Percentiles rank a stretch among this genome's conserved stretches.
Evolutionary conservation across 345 rosid genomes (phyloP).

Genomic region (Nephelium lappaceum): DNA sequence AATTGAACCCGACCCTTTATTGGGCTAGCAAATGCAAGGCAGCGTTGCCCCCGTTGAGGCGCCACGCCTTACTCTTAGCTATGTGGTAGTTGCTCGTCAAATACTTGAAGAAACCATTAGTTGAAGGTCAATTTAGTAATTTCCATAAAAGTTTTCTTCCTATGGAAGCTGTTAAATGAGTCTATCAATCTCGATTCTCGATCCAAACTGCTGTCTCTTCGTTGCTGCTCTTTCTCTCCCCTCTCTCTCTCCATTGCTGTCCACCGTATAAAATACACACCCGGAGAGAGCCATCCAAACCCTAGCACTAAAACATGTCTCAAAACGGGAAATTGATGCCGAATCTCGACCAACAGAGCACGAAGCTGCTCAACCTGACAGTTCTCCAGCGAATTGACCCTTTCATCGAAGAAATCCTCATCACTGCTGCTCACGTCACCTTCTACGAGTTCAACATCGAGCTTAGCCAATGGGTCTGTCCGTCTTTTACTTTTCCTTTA

Average conservation of each 20-base stretch:
- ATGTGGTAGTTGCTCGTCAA: not conserved
- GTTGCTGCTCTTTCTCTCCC: not conserved
- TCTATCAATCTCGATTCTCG: not conserved
- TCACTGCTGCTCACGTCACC: conserved; percentile 95
- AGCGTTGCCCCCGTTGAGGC: too few species aligned
- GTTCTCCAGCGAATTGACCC: conserved; percentile 95
- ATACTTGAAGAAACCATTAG: not conserved
- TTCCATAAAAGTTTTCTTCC: not conserved
- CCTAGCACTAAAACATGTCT: conserved; percentile 46
- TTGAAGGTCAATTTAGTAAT: not conserved
- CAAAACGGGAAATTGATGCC: conserved; percentile 90
- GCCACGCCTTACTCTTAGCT: too few species aligned
- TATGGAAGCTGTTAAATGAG: not conserved
- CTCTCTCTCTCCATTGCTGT: not conserved
- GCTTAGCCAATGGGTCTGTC: conserved; percentile 75
- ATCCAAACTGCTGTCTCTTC: not conserved
- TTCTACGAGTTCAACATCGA: conserved; percentile 94
- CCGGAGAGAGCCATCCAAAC: not conserved
- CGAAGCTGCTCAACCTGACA: conserved; percentile 82
- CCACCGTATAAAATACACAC: not conserved
- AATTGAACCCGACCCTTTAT: too few species aligned
- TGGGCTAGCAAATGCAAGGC: too few species aligned
- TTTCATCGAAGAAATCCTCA: conserved; percentile 81
- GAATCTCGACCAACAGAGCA: conserved; percentile 83
- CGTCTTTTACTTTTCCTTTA: not conserved